Evolutionary conservation across 495 filamentous ascomycete species (phyloP).

Genomic region (Clohesyomyces aquaticus): DNA sequence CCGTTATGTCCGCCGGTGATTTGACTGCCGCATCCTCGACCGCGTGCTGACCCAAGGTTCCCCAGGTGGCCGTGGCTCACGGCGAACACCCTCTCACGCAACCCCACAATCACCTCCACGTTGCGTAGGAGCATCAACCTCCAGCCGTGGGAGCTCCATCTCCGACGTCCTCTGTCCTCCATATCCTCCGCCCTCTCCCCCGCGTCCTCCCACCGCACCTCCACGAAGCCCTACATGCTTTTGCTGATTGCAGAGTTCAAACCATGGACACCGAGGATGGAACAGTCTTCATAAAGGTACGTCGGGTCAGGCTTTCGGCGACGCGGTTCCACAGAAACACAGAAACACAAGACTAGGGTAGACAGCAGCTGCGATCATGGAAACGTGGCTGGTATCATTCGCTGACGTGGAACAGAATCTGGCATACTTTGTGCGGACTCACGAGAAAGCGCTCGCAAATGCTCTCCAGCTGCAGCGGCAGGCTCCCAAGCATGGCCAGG

Average conservation of each 20-base stretch:
- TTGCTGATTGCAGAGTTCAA: conserved; percentile 13
- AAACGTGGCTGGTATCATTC: conserved; percentile 11
- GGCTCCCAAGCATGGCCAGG: conserved; percentile 63
- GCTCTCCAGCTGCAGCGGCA: conserved; percentile 83
- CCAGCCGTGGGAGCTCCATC: conserved; percentile 13
- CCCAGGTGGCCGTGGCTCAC: conserved; percentile 19
- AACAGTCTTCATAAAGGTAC: conserved; percentile 46
- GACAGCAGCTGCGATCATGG: neutral
- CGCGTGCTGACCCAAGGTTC: conserved; percentile 19
- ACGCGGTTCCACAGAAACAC: neutral
- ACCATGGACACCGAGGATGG: conserved; percentile 46
- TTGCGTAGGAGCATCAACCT: conserved; percentile 26
- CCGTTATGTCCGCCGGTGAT: neutral
- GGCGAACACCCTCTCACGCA: conserved; percentile 11
- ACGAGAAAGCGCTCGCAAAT: conserved; percentile 96
- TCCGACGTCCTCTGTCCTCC: conserved; percentile 5
- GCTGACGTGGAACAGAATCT: conserved; percentile 69
- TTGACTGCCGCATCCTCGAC: neutral
- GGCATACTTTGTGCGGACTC: conserved; percentile 91
- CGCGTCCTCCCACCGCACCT: conserved; percentile 2
- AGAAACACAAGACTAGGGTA: neutral
- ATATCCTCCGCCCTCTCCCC: neutral
- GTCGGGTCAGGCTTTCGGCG: conserved; percentile 4
- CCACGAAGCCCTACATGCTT: conserved; percentile 33
- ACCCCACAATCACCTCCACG: conserved; percentile 11